Base-by-base conservation (phyloP, 2,329 filamentous ascomycete genomes). In the Alternaria rosae region DNA sequence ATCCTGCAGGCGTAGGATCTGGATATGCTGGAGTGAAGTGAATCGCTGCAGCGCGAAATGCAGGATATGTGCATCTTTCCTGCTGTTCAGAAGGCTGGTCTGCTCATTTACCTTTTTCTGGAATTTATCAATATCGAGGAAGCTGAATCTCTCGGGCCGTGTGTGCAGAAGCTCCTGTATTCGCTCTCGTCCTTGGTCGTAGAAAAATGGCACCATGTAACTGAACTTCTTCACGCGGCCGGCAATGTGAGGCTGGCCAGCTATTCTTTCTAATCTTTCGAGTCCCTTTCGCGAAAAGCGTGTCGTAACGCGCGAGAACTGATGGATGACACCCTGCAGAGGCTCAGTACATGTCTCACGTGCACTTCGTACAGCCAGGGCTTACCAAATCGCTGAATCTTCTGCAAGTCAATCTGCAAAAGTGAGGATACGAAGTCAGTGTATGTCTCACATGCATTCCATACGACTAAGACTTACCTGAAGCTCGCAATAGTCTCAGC, bases 1-100 rank as follows among this genome's bases (percentile, higher is more conserved):
- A 62, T 90, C 88, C 65, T 88, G 85, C 12, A 90, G 79, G 6
- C 87, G 85, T 25, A 91, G 82, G 13, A 91, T 83, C 63, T 90
- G 88, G 53, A 91, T 84, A 70, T 90, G 86, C 69, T 89, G 86
- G 11, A 91, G 82, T 26, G 84, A 83, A 2, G 82, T 85, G 70
- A 91, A 91, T 2, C 48, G 85, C 84, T 32, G 80, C 78, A 64
- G 89, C 83, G 17, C 87, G 87, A 59, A 83, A 82, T 61, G 85
- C 32, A 90, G 77, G 17, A 86, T 81, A 13, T 76, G 73, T 41
- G 83, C 79, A 68, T 90, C 88, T 62, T 85, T 80, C 52, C 82
- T 76, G 3, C 80, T 81, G 38, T 80, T 75, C 54, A 88, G 77
- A 43, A 90, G 82, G 17, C 82, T 79, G 56, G 78, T 78, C 64